These are phyloP conservation scores for Isoetes engelmannii DNA, from an alignment of 83 land plant species.

Conservation along the genomic window DNA sequence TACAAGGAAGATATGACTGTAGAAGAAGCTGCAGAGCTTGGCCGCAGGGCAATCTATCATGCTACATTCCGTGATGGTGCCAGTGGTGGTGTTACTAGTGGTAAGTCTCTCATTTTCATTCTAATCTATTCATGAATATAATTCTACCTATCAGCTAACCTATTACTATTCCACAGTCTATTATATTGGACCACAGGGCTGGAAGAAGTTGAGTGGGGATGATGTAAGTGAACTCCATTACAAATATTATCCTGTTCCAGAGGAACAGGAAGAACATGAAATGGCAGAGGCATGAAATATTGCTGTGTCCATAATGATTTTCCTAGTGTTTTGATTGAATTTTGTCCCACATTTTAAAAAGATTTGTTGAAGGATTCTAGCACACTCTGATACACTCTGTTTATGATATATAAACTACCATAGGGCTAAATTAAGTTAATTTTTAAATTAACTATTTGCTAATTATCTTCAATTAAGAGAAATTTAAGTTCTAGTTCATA, in stretches of 20 bases:
- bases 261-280: conserved; percentile 59
- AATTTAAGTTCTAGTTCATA: too few species aligned
- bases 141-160: too few species aligned
- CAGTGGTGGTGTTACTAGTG: conserved; percentile 95
- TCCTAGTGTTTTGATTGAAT: too few species aligned
- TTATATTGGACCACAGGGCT: conserved; percentile 77
- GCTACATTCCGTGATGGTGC: conserved; percentile 97
- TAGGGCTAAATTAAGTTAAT: too few species aligned
- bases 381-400: too few species aligned
- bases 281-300: conserved; percentile 48
- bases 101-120: conserved; percentile 27
- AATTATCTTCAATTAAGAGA: too few species aligned
- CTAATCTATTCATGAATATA: too few species aligned
- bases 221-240: conserved; percentile 91
- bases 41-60: conserved; percentile 85
- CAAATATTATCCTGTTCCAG: conserved; percentile 64
- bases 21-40: conserved; percentile 86
- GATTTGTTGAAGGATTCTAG: too few species aligned
- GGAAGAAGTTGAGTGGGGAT: conserved; percentile 91
- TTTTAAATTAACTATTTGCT: too few species aligned
- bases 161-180: conserved; percentile 44
- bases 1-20: conserved; percentile 69
- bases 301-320: background rate
- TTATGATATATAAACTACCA: too few species aligned
- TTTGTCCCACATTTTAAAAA: too few species aligned